Conservation (phyloP, 1,139 yeast genomes). For the Saccharomyces hybrid region DNA sequence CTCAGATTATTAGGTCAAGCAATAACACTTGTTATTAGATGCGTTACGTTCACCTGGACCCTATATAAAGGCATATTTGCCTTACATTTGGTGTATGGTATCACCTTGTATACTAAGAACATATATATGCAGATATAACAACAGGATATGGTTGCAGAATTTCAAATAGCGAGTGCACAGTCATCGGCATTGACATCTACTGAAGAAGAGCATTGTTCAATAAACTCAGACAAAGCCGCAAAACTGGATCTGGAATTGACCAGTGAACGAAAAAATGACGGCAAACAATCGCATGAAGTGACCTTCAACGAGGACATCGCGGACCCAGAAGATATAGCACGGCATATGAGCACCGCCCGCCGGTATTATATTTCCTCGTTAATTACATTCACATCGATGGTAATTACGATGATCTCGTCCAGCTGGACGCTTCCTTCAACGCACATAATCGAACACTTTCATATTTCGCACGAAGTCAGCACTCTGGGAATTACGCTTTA, state of each 20-base stretch:
- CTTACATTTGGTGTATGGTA: neutral
- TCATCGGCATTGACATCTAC: neutral
- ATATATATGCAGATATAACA: neutral
- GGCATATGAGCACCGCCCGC: conserved; percentile 31
- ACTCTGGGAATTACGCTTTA: conserved; percentile 58
- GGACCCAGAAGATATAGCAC: conserved; percentile 49
- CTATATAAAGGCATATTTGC: neutral
- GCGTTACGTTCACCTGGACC: neutral
- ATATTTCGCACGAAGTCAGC: conserved; percentile 50
- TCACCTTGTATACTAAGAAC: neutral
- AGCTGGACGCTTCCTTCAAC: conserved; percentile 50
- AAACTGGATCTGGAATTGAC: neutral
- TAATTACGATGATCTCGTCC: conserved; percentile 45
- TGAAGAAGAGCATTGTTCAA: conserved; percentile 1
- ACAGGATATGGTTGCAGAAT: neutral
- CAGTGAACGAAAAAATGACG: neutral
- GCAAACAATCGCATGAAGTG: conserved; percentile 21
- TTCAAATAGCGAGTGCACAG: neutral
- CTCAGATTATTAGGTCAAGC: neutral
- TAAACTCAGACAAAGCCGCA: neutral
- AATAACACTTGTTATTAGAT: neutral
- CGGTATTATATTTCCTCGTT: conserved; percentile 50
- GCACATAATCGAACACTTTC: conserved; percentile 41
- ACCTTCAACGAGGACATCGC: conserved; percentile 25
- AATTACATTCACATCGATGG: conserved; percentile 41